Evolutionary conservation across 345 rosid species (phyloP), one percentile per base, ranked within the genome.

Genomic region (Streptanthus diversifolius): DNA sequence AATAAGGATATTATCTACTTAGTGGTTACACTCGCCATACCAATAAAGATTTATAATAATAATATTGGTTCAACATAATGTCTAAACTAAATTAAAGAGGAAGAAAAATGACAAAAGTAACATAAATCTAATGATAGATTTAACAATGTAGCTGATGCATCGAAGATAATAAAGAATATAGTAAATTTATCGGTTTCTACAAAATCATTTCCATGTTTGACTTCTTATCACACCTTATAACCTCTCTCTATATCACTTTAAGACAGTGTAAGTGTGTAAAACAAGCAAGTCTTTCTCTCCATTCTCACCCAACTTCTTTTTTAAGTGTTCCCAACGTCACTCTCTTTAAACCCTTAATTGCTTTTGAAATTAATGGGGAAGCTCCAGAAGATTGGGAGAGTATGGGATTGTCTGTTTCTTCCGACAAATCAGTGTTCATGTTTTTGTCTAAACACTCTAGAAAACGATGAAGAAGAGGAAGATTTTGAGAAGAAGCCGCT

Each of bases 371-470:
- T 7, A 70, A 88, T 88, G 90, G 89, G 85, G 52, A 88, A 82
- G 78, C 81, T 84, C 57, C 76, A 71, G 44, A 79, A 82, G 57
- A 68, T 88, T 36, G 80, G 84, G 47, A 84, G 81, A 80, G 71
- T 84, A 48, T 68, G 87, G 66, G 83, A 82, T 66, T 79, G 85
- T 79, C 52, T 88, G 36, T 80, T 70, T 73, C 58, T 83, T 54
- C 81, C 90, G 25, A 70, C 83, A 39, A 79, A 79, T 14, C 82
- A 84, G 7, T 72, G 86, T 71, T 79, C 93, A 68, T 88, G 90
- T 75, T 85, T 88, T 79, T 85, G 90, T 80, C 75, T 81, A 35
- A 86, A 75, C 70, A 82, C 89, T 9, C 63, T 81, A 14, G 86
- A 57, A 53, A 22, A 48, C 49, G 55, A 66, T 29, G 73, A 74